Evolutionary conservation across 345 rosid species (phyloP).

Genomic region (Eutrema japonicum): DNA sequence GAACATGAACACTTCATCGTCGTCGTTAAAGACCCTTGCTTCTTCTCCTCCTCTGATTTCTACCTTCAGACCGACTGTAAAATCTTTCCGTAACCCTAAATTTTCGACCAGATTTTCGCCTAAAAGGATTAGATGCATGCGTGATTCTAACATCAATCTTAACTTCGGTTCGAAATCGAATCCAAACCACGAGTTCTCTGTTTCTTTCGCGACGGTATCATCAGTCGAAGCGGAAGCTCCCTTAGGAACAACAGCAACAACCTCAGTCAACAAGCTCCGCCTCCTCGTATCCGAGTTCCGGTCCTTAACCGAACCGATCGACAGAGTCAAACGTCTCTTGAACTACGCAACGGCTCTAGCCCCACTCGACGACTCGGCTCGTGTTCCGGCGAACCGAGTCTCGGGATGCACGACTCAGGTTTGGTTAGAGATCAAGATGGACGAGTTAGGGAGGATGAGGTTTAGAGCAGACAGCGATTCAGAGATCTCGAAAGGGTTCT

Average conservation of each 20-base stretch:
- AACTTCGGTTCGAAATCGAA: conserved; percentile 8
- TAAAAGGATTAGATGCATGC: conserved; percentile 30
- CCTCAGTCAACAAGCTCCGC: conserved; percentile 49
- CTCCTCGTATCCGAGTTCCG: conserved; percentile 61
- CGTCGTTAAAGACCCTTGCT: conserved; percentile 18
- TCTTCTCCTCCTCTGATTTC: conserved; percentile 33
- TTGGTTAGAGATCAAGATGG: conserved; percentile 68
- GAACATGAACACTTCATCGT: conserved; percentile 39
- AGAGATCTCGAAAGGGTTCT: conserved; percentile 81
- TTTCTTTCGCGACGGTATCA: conserved; percentile 34
- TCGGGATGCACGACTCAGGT: conserved; percentile 88
- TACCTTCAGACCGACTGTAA: conserved; percentile 14
- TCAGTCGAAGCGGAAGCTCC: conserved; percentile 20
- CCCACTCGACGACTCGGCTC: conserved; percentile 66
- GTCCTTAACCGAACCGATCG: conserved; percentile 70
- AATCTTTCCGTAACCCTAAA: conserved; percentile 4
- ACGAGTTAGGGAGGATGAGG: conserved; percentile 62
- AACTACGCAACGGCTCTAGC: conserved; percentile 69
- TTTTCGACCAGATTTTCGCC: background rate
- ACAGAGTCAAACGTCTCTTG: conserved; percentile 77
- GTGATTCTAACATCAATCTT: conserved; percentile 9
- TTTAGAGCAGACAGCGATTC: conserved; percentile 88
- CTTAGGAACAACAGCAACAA: conserved; percentile 16
- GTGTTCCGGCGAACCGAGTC: conserved; percentile 63
- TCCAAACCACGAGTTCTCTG: conserved; percentile 6